Evolutionary conservation across 2,329 filamentous ascomycete genomes (phyloP).

Genomic region (Stachybotrys chlorohalonatus): DNA sequence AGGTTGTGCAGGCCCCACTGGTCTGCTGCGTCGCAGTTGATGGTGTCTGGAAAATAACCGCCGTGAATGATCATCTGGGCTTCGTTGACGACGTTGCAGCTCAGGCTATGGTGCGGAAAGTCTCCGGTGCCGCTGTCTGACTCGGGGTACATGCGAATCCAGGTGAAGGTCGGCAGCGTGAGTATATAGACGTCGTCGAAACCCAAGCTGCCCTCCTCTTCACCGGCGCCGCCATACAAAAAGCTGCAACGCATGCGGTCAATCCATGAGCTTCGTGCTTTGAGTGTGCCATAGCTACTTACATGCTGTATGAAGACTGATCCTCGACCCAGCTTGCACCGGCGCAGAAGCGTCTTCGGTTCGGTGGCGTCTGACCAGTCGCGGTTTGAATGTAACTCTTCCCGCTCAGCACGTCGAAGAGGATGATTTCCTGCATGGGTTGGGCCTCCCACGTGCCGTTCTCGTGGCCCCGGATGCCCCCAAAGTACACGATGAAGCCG

Average conservation of each 20-base stretch:
- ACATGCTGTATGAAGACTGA: slow-evolving; percentile 57
- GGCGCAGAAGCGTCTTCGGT: slow-evolving; percentile 50
- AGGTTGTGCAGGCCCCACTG: slow-evolving; percentile 50
- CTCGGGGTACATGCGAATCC: slow-evolving; percentile 45
- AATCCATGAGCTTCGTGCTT: too few species aligned
- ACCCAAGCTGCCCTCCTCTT: slow-evolving; percentile 33
- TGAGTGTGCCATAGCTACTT: slow-evolving; percentile 13
- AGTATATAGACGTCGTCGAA: slow-evolving; percentile 55
- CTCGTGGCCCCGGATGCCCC: slow-evolving; percentile 41
- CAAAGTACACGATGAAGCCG: slow-evolving; percentile 54
- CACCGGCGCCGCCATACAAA: slow-evolving; percentile 48
- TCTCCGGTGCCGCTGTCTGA: slow-evolving; percentile 25
- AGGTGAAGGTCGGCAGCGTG: slow-evolving; percentile 51
- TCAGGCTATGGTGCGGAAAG: slow-evolving; percentile 43
- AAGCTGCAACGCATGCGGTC: slow-evolving; percentile 31
- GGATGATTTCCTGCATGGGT: slow-evolving; percentile 40
- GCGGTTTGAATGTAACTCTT: slow-evolving; percentile 52
- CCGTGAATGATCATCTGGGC: slow-evolving; percentile 56
- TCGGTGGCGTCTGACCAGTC: slow-evolving; percentile 38
- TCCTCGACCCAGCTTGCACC: slow-evolving; percentile 51
- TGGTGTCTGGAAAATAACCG: slow-evolving; percentile 41
- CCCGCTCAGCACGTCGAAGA: slow-evolving; percentile 50
- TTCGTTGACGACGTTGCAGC: slow-evolving; percentile 43
- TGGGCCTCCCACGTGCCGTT: slow-evolving; percentile 38
- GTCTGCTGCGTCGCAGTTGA: slow-evolving; percentile 39